A percentile compares a stretch with the other conserved stretches of the same genome.
Evolutionary conservation across 2,329 filamentous ascomycete genomes (phyloP).

Genomic region (Akanthomyces lecanii): DNA sequence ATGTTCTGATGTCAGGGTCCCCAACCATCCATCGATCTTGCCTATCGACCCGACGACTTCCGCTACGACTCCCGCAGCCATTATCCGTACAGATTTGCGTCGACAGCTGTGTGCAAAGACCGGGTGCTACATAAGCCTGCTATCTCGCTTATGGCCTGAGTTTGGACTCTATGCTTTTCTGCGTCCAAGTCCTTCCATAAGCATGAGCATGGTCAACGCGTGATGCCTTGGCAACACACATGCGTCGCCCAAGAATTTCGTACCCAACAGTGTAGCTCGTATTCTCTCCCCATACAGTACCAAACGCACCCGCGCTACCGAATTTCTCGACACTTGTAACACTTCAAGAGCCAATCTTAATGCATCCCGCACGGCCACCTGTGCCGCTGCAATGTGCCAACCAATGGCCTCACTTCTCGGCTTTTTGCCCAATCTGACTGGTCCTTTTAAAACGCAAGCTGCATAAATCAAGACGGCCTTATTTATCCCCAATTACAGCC

Average conservation of each 20-base stretch:
- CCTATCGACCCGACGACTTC: not conserved
- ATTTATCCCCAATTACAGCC: slow-evolving; percentile 12
- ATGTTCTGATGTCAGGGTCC: not conserved
- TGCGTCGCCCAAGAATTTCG: not conserved
- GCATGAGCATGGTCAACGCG: not conserved
- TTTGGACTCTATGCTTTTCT: not conserved
- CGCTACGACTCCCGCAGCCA: not conserved
- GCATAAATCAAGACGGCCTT: not conserved
- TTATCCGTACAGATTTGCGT: not conserved
- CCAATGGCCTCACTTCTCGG: not conserved
- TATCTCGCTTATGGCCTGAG: not conserved
- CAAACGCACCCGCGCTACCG: not conserved
- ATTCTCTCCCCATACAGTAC: not conserved
- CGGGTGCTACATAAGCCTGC: not conserved
- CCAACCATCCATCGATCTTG: not conserved
- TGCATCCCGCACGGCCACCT: not conserved
- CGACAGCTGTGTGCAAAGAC: not conserved
- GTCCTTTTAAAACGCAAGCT: not conserved
- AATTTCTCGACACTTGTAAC: slow-evolving; percentile 1
- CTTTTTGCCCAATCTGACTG: not conserved
- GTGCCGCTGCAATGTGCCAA: not conserved
- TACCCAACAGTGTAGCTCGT: not conserved
- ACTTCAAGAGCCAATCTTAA: not conserved
- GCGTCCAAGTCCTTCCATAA: not conserved
- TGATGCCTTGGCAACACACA: not conserved